Conservation (phyloP, 192 early-diverging fungal genomes). For the Rhizoclosmatium globosum region DNA sequence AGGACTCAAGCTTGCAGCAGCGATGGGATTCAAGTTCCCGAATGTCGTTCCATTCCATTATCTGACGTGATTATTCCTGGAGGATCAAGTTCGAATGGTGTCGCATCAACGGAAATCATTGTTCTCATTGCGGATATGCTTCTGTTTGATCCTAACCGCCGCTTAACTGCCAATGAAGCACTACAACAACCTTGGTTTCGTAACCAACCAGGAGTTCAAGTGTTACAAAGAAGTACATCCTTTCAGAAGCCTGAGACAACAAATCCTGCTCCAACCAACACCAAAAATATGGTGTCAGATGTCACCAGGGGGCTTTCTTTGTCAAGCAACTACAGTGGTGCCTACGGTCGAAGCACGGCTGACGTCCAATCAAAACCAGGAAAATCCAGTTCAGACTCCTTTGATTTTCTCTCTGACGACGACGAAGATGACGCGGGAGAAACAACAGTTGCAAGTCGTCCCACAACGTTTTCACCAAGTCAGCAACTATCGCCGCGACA, state of each 20-base stretch:
- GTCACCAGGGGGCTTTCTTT: not conserved
- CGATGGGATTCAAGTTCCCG: constrained; percentile 67
- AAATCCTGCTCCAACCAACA: not conserved
- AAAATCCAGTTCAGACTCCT: not conserved
- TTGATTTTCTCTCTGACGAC: constrained; percentile 30
- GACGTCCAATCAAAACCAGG: not conserved
- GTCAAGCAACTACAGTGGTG: not conserved
- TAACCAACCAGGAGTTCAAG: constrained; percentile 40
- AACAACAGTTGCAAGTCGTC: not conserved
- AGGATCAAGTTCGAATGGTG: constrained; percentile 17
- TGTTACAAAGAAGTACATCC: constrained; percentile 1
- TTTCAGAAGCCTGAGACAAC: constrained; percentile 1
- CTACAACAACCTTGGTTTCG: constrained; percentile 71
- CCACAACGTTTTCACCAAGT: not conserved
- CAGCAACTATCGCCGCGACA: no score
- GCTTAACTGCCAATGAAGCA: constrained; percentile 78
- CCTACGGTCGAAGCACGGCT: not conserved
- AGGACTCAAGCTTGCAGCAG: constrained; percentile 55
- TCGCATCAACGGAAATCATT: constrained; percentile 62
- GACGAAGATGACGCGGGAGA: constrained; percentile 9
- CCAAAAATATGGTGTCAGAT: not conserved
- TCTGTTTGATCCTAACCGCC: constrained; percentile 77
- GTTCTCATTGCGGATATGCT: constrained; percentile 76
- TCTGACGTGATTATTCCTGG: constrained; percentile 59
- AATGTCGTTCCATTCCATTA: constrained; percentile 52